These are phyloP conservation scores for Epicoccum nigrum DNA, from an alignment of 2,329 filamentous ascomycete genomes.

Conservation along the genomic window DNA sequence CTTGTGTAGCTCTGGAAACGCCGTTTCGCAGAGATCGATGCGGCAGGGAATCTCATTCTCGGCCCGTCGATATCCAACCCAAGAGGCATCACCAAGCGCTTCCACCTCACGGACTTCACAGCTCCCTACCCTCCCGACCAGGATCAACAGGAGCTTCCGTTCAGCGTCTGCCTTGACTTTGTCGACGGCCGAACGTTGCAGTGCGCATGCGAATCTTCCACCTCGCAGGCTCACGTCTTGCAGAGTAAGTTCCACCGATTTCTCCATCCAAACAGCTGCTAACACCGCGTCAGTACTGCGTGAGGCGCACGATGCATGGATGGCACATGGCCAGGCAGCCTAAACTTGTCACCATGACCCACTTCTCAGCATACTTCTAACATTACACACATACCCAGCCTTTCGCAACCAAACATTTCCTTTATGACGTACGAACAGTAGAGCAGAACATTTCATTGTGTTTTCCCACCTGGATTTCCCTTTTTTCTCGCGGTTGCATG, in stretches of 20 bases:
- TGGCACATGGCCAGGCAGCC: conserved; percentile 38
- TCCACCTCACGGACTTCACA: conserved; percentile 84
- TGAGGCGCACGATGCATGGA: conserved; percentile 48
- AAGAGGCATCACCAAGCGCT: conserved; percentile 73
- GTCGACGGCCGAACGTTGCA: conserved; percentile 67
- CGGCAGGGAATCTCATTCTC: conserved; percentile 81
- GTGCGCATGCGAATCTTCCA: conserved; percentile 56
- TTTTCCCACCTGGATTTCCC: conserved; percentile 9
- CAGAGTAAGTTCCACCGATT: conserved; percentile 34
- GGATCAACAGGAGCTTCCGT: conserved; percentile 89
- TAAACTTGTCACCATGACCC: conserved; percentile 7
- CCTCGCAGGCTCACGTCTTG: conserved; percentile 44
- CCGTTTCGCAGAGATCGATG: conserved; percentile 83
- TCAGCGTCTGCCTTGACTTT: conserved; percentile 74
- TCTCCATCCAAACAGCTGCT: conserved; percentile 6
- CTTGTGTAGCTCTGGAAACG: conserved; percentile 80
- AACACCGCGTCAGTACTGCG: conserved; percentile 36
- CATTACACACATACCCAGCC: conserved; percentile 10
- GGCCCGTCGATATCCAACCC: conserved; percentile 70
- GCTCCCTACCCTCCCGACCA: conserved; percentile 83
- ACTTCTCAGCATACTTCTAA: conserved; percentile 1
- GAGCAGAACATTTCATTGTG: conserved; percentile 16
- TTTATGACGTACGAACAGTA: conserved; percentile 18
- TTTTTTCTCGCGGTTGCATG: conserved; percentile 10
- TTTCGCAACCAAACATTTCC: conserved; percentile 9